A percentile compares a stretch with the other conserved stretches of the same genome.
phyloP scores from a whole-genome alignment of 2,329 filamentous ascomycete species.

The Fusarium ramigenum region DNA sequence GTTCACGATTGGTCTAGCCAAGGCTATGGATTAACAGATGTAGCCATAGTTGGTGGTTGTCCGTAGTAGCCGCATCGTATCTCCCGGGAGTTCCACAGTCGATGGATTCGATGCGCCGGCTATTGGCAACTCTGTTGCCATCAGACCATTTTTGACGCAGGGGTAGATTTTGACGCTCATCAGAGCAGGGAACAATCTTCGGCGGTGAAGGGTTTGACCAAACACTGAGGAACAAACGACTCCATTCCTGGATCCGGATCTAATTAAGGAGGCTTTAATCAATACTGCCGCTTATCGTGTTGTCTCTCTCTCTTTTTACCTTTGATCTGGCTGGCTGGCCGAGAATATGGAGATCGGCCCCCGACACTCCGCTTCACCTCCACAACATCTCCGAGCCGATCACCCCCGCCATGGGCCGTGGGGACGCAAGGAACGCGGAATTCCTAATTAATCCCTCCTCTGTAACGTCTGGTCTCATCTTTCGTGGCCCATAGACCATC shows the following conservation, averaged over 20 bases:
- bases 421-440: conserved; percentile 23
- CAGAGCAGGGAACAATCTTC: conserved; percentile 22
- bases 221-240: neutral
- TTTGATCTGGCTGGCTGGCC: conserved; percentile 8
- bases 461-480: conserved; percentile 19
- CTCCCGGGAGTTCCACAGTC: conserved; percentile 17
- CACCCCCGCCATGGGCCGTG: conserved; percentile 21
- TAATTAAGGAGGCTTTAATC: conserved; percentile 17
- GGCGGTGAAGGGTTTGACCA: conserved; percentile 22
- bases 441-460: neutral
- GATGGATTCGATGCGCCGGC: conserved; percentile 10
- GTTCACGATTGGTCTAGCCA: neutral
- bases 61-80: conserved; percentile 19
- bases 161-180: conserved; percentile 28
- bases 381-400: conserved; percentile 26
- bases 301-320: neutral
- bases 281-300: conserved; percentile 1
- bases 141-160: conserved; percentile 39
- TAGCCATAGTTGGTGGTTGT: neutral
- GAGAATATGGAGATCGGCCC: conserved; percentile 6
- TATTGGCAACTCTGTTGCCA: conserved; percentile 31
- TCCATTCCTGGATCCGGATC: neutral
- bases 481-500: neutral
- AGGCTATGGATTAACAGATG: neutral
- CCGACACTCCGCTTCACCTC: conserved; percentile 15